Conservation (phyloP, 1,284 basidiomycete species). For the Leccinum fallax region DNA sequence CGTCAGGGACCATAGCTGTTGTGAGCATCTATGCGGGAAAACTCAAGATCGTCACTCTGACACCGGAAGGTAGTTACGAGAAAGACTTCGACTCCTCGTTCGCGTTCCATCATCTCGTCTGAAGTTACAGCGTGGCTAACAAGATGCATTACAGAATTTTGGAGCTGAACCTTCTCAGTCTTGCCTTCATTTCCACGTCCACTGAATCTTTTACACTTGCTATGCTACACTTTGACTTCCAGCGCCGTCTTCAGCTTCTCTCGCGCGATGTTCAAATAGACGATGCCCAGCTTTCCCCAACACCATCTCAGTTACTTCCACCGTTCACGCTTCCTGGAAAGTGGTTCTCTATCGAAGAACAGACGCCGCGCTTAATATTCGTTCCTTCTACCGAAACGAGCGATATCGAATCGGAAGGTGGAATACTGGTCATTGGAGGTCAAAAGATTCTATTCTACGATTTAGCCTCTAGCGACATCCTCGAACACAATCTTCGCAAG, state of each 20-base stretch:
- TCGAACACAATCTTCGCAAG: constrained; percentile 57
- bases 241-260: constrained; percentile 60
- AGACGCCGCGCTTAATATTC: constrained; percentile 28
- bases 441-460: constrained; percentile 63
- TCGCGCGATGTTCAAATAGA: constrained; percentile 56
- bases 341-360: constrained; percentile 34
- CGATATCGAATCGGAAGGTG: constrained; percentile 49
- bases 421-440: constrained; percentile 72
- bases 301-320: constrained; percentile 51
- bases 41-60: constrained; percentile 59
- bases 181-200: constrained; percentile 61
- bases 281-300: constrained; percentile 54
- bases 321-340: constrained; percentile 44
- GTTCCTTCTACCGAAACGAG: constrained; percentile 27
- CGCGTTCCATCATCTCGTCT: constrained; percentile 31
- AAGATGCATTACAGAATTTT: constrained; percentile 51
- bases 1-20: constrained; percentile 59
- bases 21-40: constrained; percentile 68
- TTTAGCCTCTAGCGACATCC: constrained; percentile 46
- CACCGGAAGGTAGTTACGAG: constrained; percentile 51
- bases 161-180: constrained; percentile 73
- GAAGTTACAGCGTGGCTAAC: constrained; percentile 12
- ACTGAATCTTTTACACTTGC: constrained; percentile 57
- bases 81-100: constrained; percentile 67
- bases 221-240: constrained; percentile 70